phyloP scores from a whole-genome alignment of 1,284 basidiomycete genomes.

The Cryptococcus hybrid region DNA sequence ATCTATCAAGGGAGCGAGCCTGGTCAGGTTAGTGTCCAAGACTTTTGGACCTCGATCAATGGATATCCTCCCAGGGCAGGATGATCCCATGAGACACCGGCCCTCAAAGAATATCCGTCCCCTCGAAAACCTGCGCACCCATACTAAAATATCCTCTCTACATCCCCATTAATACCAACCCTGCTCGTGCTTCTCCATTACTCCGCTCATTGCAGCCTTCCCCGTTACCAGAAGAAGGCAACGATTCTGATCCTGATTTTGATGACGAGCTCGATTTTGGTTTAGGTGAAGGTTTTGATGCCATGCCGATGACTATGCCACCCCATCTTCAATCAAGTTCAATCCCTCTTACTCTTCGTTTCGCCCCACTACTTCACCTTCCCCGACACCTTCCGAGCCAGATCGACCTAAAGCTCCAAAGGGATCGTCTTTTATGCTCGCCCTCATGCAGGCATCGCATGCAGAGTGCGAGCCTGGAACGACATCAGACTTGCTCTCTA shows the following conservation, averaged over 20 bases:
- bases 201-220: not conserved
- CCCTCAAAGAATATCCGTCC: not conserved
- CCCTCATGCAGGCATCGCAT: slow-evolving; percentile 88
- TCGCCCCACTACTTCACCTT: not conserved
- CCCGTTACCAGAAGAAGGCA: not conserved
- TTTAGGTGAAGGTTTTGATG: slow-evolving; percentile 14
- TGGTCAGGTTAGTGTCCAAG: slow-evolving; percentile 7
- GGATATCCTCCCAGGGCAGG: not conserved
- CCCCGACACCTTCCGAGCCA: not conserved
- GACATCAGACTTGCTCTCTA: slow-evolving; percentile 84
- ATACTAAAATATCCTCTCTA: not conserved
- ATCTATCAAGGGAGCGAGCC: not conserved
- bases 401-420: slow-evolving; percentile 4
- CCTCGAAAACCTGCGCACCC: not conserved
- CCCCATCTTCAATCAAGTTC: slow-evolving; percentile 3
- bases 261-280: slow-evolving; percentile 5
- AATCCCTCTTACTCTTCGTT: slow-evolving; percentile 1
- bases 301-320: slow-evolving; percentile 2
- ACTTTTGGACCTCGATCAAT: slow-evolving; percentile 3
- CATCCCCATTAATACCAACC: not conserved
- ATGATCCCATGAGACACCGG: not conserved
- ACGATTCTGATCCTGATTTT: not conserved
- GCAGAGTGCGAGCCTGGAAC: slow-evolving; percentile 89
- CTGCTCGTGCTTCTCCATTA: not conserved
- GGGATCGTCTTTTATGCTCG: slow-evolving; percentile 54